Conservation (phyloP, 208 protist genomes). For the Endotrypanum monterogeii region DNA sequence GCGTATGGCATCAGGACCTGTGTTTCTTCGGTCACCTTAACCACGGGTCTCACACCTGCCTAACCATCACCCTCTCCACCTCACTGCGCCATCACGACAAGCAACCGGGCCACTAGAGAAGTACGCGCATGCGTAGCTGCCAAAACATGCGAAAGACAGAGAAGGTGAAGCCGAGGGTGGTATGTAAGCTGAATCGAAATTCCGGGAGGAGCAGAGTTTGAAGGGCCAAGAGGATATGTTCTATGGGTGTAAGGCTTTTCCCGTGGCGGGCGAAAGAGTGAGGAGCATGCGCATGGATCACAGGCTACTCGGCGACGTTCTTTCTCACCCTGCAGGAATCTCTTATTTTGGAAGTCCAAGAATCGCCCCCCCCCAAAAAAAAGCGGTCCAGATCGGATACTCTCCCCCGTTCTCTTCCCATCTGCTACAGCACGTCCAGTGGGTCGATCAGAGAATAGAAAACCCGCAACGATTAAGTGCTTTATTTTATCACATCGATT, state of each 20-base stretch:
- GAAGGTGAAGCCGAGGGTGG: not conserved
- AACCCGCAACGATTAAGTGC: not conserved
- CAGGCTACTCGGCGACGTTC: not conserved
- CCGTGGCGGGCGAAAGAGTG: no score
- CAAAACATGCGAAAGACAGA: not conserved
- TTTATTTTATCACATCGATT: not conserved
- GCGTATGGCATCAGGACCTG: not conserved
- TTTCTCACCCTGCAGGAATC: not conserved
- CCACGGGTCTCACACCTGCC: no score
- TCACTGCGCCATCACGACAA: conserved; percentile 1
- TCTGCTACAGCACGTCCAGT: not conserved
- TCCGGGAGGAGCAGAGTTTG: not conserved
- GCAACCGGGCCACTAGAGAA: not conserved
- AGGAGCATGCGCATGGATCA: not conserved
- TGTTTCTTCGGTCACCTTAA: not conserved
- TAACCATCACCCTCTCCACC: not conserved
- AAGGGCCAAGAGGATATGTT: not conserved
- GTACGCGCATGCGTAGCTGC: not conserved
- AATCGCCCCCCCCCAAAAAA: not conserved
- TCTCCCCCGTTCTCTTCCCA: not conserved
- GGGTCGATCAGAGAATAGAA: not conserved
- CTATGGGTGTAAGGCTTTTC: no score
- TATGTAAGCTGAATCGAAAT: not conserved
- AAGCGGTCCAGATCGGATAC: not conserved
- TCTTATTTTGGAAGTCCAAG: not conserved